Evolutionary conservation across 1,284 basidiomycete species (phyloP).

Genomic region (Coniophora puteana): DNA sequence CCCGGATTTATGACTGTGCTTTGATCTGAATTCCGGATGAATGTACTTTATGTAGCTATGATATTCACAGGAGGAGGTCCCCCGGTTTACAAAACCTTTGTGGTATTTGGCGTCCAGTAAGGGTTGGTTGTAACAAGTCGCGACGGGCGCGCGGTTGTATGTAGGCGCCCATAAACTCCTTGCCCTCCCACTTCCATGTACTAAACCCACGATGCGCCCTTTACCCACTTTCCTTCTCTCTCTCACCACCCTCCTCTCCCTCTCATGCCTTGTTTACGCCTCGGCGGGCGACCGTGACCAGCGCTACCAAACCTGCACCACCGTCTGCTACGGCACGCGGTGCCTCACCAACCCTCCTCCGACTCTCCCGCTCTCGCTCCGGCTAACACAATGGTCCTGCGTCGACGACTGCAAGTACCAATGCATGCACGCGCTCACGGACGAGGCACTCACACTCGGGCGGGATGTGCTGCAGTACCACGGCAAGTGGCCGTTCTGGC

Average conservation of each 20-base stretch:
- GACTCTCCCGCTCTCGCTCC: slow-evolving; percentile 43
- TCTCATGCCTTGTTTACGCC: slow-evolving; percentile 16
- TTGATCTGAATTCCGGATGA: no score
- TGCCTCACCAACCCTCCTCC: slow-evolving; percentile 30
- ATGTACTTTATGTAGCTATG: no score
- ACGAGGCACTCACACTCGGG: slow-evolving; percentile 44
- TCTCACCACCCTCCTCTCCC: slow-evolving; percentile 12
- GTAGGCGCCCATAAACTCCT: no score
- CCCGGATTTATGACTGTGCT: no score
- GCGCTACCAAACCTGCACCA: slow-evolving; percentile 52
- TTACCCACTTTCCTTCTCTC: no score
- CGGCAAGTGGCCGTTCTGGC: slow-evolving; percentile 97
- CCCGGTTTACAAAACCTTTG: no score
- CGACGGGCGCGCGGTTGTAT: no score
- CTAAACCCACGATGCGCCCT: no score
- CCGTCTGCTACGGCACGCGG: slow-evolving; percentile 32
- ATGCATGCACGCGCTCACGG: slow-evolving; percentile 85
- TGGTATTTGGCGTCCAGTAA: no score
- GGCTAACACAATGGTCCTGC: slow-evolving; percentile 74
- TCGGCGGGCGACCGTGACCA: slow-evolving; percentile 60
- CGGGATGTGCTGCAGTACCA: slow-evolving; percentile 74
- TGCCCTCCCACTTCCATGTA: no score
- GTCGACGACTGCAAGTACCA: slow-evolving; percentile 84
- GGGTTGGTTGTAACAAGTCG: no score
- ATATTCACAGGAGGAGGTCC: no score